Conservation (phyloP, 192 early-diverging fungal genomes). For the Umbelopsis vinacea region DNA sequence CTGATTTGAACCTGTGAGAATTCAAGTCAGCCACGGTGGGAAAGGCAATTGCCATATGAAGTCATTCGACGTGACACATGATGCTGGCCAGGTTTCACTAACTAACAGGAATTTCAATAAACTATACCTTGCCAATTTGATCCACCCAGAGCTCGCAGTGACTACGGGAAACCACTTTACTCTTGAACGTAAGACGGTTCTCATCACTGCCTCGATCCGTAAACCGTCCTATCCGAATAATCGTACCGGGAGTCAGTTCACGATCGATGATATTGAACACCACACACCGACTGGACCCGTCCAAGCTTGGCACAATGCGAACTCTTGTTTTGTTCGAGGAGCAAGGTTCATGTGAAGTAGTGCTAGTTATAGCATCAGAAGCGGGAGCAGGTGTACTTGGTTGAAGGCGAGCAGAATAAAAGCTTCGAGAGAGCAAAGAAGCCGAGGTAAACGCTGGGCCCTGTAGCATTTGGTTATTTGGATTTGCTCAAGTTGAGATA, state of each 20-base stretch:
- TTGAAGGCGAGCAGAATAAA: neutral
- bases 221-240: slow-evolving; percentile 76
- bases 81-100: slow-evolving; percentile 5
- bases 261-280: slow-evolving; percentile 67
- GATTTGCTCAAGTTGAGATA: neutral
- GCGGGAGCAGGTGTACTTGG: neutral
- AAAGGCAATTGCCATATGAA: slow-evolving; percentile 8
- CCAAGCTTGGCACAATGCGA: slow-evolving; percentile 27
- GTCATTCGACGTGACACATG: slow-evolving; percentile 10
- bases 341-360: neutral
- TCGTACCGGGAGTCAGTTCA: slow-evolving; percentile 60
- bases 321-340: slow-evolving; percentile 13
- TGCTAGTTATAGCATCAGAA: neutral
- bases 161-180: slow-evolving; percentile 91
- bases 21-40: neutral
- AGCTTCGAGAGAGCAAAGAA: slow-evolving; percentile 9
- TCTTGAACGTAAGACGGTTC: slow-evolving; percentile 82
- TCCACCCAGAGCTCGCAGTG: slow-evolving; percentile 95
- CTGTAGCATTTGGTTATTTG: slow-evolving; percentile 2
- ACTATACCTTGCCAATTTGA: slow-evolving; percentile 49
- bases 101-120: neutral
- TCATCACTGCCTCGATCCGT: slow-evolving; percentile 64
- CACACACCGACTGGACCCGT: slow-evolving; percentile 17
- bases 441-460: slow-evolving; percentile 18
- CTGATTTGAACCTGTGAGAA: slow-evolving; percentile 80